Evolutionary conservation across 768 basidiomycete species (phyloP).

Genomic region (Chalciporus piperatus): DNA sequence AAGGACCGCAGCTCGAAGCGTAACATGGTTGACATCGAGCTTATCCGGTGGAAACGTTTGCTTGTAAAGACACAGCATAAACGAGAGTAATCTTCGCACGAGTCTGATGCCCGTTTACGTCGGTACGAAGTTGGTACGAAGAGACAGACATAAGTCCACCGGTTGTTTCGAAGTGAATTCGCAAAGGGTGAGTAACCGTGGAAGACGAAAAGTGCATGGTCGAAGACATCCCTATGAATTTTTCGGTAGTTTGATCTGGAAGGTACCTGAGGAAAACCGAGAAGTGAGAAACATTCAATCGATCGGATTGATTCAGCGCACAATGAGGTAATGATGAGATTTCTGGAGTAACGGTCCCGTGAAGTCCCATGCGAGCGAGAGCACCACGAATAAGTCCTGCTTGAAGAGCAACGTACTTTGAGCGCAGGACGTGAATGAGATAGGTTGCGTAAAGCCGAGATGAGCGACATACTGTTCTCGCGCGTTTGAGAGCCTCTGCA

Average conservation of each 20-base stretch:
- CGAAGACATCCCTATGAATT: slow-evolving; percentile 32
- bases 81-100: too few species aligned
- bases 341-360: slow-evolving; percentile 75
- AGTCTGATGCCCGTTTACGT: too few species aligned
- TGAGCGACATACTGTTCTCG: slow-evolving; percentile 58
- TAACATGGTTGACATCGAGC: too few species aligned
- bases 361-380: slow-evolving; percentile 72
- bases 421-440: not conserved
- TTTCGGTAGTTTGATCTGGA: slow-evolving; percentile 79
- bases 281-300: not conserved
- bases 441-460: not conserved
- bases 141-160: too few species aligned
- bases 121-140: too few species aligned
- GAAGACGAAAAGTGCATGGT: not conserved
- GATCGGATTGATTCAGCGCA: slow-evolving; percentile 32
- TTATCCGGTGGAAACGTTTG: too few species aligned
- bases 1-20: too few species aligned
- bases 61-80: too few species aligned
- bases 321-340: slow-evolving; percentile 84
- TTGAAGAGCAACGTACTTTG: slow-evolving; percentile 77
- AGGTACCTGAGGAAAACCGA: slow-evolving; percentile 55
- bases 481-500: slow-evolving; percentile 65
- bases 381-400: slow-evolving; percentile 84
- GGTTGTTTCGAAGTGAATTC: not conserved
- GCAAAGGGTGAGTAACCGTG: not conserved